phyloP scores from a whole-genome alignment of 257 asterid species.

The Striga asiatica region DNA sequence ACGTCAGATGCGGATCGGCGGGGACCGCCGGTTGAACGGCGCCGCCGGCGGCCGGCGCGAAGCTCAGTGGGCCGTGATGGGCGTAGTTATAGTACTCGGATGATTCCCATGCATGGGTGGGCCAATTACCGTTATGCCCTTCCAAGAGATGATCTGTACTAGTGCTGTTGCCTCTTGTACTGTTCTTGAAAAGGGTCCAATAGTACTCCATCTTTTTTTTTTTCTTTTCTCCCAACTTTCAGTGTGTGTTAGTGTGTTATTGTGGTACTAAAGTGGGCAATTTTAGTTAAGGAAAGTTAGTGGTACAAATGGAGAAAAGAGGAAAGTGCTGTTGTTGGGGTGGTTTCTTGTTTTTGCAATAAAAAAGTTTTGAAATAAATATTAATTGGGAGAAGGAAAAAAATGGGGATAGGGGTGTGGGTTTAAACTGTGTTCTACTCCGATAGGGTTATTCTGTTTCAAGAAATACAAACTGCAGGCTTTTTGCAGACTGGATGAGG shows the following conservation, averaged over 20 bases:
- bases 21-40: conserved; percentile 14
- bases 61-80: too few species aligned
- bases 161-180: neutral
- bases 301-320: conserved; percentile 8
- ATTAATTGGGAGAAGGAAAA: neutral
- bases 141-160: neutral
- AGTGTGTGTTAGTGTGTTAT: neutral
- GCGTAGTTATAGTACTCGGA: conserved; percentile 12
- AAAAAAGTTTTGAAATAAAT: neutral
- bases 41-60: neutral
- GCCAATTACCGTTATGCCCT: conserved; percentile 16
- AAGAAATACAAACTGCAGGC: conserved; percentile 21
- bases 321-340: neutral
- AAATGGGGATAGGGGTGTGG: neutral
- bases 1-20: conserved; percentile 36
- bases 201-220: conserved; percentile 33
- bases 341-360: too few species aligned
- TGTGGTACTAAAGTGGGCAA: neutral
- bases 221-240: neutral
- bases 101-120: conserved; percentile 27
- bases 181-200: conserved; percentile 28
- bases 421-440: conserved; percentile 18
- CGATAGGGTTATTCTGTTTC: conserved; percentile 22
- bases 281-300: neutral
- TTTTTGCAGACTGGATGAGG: conserved; percentile 14